Evolutionary conservation across 192 early-diverging fungal genomes (phyloP).

Genomic region (Backusella macrospora): DNA sequence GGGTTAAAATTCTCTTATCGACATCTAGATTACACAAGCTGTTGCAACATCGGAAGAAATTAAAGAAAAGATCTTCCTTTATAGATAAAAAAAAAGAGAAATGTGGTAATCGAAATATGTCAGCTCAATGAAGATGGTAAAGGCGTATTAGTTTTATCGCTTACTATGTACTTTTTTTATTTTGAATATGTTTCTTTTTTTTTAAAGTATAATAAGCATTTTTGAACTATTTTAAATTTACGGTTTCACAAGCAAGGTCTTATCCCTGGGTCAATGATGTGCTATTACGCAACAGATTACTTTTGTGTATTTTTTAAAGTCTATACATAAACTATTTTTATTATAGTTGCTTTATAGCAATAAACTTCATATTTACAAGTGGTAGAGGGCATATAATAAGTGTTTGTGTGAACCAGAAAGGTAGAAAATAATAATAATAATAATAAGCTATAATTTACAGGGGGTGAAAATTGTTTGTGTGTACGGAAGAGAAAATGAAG

Average conservation of each 20-base stretch:
- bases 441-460: not conserved
- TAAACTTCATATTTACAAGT: not conserved
- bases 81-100: not conserved
- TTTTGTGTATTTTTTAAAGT: not conserved
- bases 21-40: not conserved
- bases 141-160: too few species aligned
- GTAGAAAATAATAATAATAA: not conserved
- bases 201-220: not conserved
- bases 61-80: not conserved
- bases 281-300: not conserved
- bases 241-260: not conserved
- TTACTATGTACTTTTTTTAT: too few species aligned
- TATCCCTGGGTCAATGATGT: not conserved
- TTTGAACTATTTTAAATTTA: not conserved
- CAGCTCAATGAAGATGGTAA: too few species aligned
- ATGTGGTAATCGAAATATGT: too few species aligned
- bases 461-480: not conserved
- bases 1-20: constrained; percentile 3
- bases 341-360: not conserved
- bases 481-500: not conserved
- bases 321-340: not conserved
- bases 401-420: not conserved
- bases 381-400: not conserved
- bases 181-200: too few species aligned
- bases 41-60: not conserved